These are phyloP conservation scores for Coccomyxa sp. DNA, from an alignment of 139 green algal species.

Conservation along the genomic window DNA sequence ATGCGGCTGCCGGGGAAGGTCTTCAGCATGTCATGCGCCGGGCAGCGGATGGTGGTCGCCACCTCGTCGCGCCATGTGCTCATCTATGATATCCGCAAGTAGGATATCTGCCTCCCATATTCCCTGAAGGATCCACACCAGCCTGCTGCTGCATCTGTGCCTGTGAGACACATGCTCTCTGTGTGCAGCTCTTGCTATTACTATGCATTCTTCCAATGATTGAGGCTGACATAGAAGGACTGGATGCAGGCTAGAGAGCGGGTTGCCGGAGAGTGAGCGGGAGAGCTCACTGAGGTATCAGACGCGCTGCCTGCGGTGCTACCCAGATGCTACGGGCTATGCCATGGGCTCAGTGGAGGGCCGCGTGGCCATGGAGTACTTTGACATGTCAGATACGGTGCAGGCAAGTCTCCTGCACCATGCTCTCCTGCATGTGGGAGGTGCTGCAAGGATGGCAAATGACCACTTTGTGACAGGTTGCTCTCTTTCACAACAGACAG, in stretches of 20 bases:
- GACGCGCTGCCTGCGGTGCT: slow-evolving; percentile 76
- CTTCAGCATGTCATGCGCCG: slow-evolving; percentile 57
- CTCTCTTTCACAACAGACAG: background rate
- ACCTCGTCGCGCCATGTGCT: slow-evolving; percentile 70
- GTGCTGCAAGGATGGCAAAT: background rate
- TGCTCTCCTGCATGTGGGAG: no score
- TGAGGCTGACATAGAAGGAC: background rate
- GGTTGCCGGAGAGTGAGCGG: slow-evolving; percentile 51
- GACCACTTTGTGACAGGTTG: background rate
- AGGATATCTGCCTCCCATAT: background rate
- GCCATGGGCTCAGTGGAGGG: slow-evolving; percentile 79
- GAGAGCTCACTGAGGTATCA: slow-evolving; percentile 83
- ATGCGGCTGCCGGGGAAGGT: slow-evolving; percentile 67
- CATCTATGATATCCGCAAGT: slow-evolving; percentile 76
- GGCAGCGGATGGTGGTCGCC: slow-evolving; percentile 64
- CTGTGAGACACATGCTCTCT: no score
- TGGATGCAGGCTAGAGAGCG: slow-evolving; percentile 10
- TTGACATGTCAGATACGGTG: slow-evolving; percentile 44
- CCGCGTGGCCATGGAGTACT: slow-evolving; percentile 84
- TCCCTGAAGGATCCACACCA: no score
- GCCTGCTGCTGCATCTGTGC: no score
- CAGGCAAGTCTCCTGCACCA: slow-evolving; percentile 13
- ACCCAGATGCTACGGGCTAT: slow-evolving; percentile 68
- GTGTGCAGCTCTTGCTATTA: no score
- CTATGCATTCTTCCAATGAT: background rate